These are phyloP conservation scores for Sordaria brevicollis DNA, from an alignment of 495 filamentous ascomycete genomes.

Conservation along the genomic window DNA sequence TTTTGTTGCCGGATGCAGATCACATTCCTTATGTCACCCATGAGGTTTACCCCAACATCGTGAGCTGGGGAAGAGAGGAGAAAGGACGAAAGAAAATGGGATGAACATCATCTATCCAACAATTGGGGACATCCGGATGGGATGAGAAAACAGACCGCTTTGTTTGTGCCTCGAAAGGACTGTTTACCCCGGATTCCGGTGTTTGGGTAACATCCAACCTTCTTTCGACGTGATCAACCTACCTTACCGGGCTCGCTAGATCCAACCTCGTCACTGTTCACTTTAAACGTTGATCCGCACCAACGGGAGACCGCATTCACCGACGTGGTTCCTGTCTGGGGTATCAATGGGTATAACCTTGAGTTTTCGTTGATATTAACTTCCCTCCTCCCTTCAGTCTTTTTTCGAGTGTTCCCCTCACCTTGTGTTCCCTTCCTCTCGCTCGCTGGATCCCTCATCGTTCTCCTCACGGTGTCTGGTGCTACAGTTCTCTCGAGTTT, in stretches of 20 bases:
- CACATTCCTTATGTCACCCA: not conserved
- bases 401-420: not conserved
- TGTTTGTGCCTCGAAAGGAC: not conserved
- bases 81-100: not conserved
- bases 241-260: not conserved
- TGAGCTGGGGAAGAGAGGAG: not conserved
- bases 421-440: not conserved
- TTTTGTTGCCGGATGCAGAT: not conserved
- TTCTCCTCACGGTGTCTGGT: not conserved
- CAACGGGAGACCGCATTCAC: not conserved
- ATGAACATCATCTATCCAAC: not conserved
- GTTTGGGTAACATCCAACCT: not conserved
- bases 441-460: not conserved
- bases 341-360: not conserved
- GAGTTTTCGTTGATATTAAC: not conserved
- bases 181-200: not conserved
- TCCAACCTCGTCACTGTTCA: not conserved
- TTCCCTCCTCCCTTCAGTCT: not conserved
- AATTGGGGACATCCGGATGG: not conserved
- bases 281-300: not conserved
- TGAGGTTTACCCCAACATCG: not conserved
- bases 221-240: not conserved
- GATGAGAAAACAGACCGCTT: not conserved
- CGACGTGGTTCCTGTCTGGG: not conserved
- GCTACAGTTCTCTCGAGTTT: not conserved